Percentiles rank a stretch among this genome's conserved stretches.
Conservation (phyloP, 148 eudicot genomes). For the Rhododendron ovatum region DNA sequence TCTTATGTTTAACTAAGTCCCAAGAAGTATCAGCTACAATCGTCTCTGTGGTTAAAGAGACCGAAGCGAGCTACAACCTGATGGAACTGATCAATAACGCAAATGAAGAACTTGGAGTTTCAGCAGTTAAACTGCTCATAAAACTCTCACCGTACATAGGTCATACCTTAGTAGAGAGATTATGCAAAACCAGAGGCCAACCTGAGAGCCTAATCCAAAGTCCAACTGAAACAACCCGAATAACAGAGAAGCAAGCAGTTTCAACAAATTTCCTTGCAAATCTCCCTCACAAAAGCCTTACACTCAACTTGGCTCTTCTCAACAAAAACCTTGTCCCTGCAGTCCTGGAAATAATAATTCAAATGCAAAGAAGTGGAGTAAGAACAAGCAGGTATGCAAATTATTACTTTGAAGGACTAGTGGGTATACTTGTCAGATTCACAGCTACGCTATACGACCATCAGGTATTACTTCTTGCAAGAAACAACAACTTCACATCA, state of each 20-base stretch:
- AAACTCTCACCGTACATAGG: constrained; percentile 64
- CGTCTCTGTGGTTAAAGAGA: constrained; percentile 58
- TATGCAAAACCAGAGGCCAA: constrained; percentile 58
- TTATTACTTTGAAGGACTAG: constrained; percentile 67
- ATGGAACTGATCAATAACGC: constrained; percentile 59
- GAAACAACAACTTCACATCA: constrained; percentile 40
- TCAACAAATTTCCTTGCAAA: constrained; percentile 62
- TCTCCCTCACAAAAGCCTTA: constrained; percentile 69
- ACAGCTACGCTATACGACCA: constrained; percentile 67
- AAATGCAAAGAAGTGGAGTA: constrained; percentile 45
- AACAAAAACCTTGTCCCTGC: constrained; percentile 38
- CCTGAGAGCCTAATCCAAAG: constrained; percentile 56
- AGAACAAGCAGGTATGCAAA: constrained; percentile 51
- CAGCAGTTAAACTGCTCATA: constrained; percentile 51
- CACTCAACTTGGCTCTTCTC: constrained; percentile 58
- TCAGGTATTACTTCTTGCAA: constrained; percentile 45
- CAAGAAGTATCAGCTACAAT: constrained; percentile 35
- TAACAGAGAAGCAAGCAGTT: constrained; percentile 60
- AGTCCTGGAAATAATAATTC: constrained; percentile 35
- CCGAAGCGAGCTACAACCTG: constrained; percentile 61
- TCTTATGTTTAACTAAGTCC: constrained; percentile 49
- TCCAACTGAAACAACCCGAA: constrained; percentile 33
- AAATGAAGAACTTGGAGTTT: constrained; percentile 56
- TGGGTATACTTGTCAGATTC: constrained; percentile 74
- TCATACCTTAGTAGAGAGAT: constrained; percentile 54